These are phyloP conservation scores for Umbelopsis vinacea DNA, from an alignment of 192 early-diverging fungal genomes.

Conservation along the genomic window DNA sequence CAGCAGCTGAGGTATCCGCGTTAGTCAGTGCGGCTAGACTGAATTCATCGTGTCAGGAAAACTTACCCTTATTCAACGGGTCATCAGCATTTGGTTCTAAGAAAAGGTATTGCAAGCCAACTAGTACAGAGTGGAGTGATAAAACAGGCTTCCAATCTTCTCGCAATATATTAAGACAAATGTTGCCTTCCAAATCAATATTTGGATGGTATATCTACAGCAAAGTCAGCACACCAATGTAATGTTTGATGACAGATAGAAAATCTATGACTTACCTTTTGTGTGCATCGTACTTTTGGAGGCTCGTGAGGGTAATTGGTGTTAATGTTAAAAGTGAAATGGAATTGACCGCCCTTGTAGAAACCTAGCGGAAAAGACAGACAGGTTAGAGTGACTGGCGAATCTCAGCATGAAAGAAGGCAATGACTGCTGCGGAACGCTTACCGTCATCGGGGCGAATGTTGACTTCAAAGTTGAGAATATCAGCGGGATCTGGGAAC, in stretches of 20 bases:
- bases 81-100: conserved; percentile 95
- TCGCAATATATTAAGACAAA: conserved; percentile 95
- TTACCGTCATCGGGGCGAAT: conserved; percentile 89
- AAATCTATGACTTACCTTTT: conserved; percentile 69
- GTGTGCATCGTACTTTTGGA: conserved; percentile 88
- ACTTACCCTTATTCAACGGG: conserved; percentile 91
- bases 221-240: not conserved
- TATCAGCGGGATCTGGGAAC: conserved; percentile 78
- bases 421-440: not conserved
- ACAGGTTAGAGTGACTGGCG: not conserved
- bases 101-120: conserved; percentile 92
- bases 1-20: conserved; percentile 65
- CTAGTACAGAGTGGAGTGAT: conserved; percentile 86
- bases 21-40: not conserved
- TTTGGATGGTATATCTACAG: conserved; percentile 94
- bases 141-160: conserved; percentile 99
- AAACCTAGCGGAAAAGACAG: conserved; percentile 54
- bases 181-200: conserved; percentile 94
- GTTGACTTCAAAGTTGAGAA: conserved; percentile 80
- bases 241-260: not conserved
- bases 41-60: not conserved
- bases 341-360: conserved; percentile 84
- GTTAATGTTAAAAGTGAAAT: conserved; percentile 81
- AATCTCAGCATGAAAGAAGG: not conserved
- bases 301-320: conserved; percentile 94